phyloP scores from a whole-genome alignment of 441 rosid genomes.

The Adansonia madagascariensis region DNA sequence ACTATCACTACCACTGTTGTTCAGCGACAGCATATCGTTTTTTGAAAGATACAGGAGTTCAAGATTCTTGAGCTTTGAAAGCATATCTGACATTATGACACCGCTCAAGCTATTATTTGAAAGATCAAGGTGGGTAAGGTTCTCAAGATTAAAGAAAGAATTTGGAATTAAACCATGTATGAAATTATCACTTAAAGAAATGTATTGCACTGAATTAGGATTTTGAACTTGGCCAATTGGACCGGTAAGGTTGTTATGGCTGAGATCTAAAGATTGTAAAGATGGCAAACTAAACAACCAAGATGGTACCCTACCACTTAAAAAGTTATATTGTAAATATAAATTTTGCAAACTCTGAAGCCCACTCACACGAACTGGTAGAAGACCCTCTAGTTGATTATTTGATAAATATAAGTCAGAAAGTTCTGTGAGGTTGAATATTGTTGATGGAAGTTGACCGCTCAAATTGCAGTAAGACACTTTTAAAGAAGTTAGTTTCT shows the following conservation, averaged over 20 bases:
- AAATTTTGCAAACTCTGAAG: not conserved
- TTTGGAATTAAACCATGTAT: not conserved
- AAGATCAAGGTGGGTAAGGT: not conserved
- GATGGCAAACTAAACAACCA: slow-evolving; percentile 25
- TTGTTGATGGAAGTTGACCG: slow-evolving; percentile 10
- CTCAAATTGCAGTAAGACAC: not conserved
- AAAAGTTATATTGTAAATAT: not conserved
- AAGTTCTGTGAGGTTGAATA: slow-evolving; percentile 20
- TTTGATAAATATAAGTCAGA: not conserved
- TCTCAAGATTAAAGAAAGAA: not conserved
- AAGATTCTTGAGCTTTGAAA: not conserved
- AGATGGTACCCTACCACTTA: slow-evolving; percentile 18
- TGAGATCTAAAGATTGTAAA: not conserved
- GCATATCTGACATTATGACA: not conserved
- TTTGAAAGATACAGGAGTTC: not conserved
- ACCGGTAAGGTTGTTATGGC: slow-evolving; percentile 11
- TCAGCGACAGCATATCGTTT: not conserved
- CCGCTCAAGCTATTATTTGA: not conserved
- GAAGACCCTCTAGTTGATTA: slow-evolving; percentile 2
- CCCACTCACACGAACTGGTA: not conserved
- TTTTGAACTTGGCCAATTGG: not conserved
- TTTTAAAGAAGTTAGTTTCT: not conserved
- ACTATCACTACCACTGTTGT: not conserved
- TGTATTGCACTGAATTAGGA: not conserved
- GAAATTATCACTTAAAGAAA: not conserved